These are phyloP conservation scores for Ambispora gerdemannii DNA, from an alignment of 192 early-diverging fungal species.

Conservation along the genomic window DNA sequence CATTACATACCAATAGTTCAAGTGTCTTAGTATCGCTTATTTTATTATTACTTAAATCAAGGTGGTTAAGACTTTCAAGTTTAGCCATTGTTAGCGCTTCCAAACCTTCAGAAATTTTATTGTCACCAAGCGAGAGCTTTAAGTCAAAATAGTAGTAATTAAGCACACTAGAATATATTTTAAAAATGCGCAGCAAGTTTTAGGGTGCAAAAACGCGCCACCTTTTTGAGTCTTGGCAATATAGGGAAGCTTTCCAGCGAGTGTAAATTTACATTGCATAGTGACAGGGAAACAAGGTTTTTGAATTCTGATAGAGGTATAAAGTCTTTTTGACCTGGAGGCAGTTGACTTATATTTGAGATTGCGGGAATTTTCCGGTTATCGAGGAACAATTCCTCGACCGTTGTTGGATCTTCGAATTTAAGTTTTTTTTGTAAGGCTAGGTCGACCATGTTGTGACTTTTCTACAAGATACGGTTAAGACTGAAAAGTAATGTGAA, in stretches of 20 bases:
- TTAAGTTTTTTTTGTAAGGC: conserved; percentile 22
- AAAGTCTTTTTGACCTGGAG: conserved; percentile 14
- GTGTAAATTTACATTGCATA: conserved; percentile 12
- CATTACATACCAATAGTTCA: conserved; percentile 36
- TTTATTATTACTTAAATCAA: conserved; percentile 43
- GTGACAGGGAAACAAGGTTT: conserved; percentile 8
- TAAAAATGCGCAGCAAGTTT: neutral
- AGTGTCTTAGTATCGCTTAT: conserved; percentile 35
- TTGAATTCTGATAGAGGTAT: conserved; percentile 19
- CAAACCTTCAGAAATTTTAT: conserved; percentile 38
- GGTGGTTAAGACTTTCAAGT: conserved; percentile 35
- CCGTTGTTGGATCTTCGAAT: conserved; percentile 25
- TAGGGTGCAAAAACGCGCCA: neutral
- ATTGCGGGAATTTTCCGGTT: conserved; percentile 23
- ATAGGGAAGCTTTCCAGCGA: conserved; percentile 29
- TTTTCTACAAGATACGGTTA: too few relatives aligned
- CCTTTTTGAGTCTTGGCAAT: conserved; percentile 30
- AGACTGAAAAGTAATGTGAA: too few relatives aligned
- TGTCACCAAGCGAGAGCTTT: conserved; percentile 43
- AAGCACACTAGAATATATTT: too few relatives aligned
- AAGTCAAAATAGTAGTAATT: neutral
- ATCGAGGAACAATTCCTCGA: conserved; percentile 28
- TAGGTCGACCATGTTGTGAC: conserved; percentile 36
- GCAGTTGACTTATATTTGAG: neutral
- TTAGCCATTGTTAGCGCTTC: conserved; percentile 40